phyloP scores from a whole-genome alignment of 805 yeast genomes.

The Blastobotrys robertii region DNA sequence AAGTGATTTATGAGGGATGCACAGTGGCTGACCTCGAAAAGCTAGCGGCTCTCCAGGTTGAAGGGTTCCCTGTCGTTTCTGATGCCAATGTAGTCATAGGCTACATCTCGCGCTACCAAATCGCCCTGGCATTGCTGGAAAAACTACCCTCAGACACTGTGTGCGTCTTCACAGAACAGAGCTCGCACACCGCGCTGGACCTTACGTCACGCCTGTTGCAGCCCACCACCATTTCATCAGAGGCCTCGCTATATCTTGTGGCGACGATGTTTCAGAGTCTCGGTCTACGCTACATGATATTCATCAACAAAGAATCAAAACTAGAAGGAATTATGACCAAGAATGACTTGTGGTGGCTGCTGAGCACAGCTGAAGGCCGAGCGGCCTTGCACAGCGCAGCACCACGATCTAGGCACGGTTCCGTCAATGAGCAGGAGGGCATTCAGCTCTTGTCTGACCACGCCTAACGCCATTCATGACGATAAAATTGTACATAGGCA shows the following conservation, averaged over 20 bases:
- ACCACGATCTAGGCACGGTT: too few relatives aligned
- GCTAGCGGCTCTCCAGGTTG: slow-evolving; percentile 12
- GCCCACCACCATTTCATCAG: slow-evolving; percentile 25
- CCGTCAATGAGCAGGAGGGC: too few relatives aligned
- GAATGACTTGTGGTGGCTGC: slow-evolving; percentile 21
- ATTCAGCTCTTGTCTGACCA: too few relatives aligned
- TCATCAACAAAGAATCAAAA: slow-evolving; percentile 19
- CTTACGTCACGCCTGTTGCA: slow-evolving; percentile 15
- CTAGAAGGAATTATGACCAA: slow-evolving; percentile 32
- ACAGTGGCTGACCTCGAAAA: slow-evolving; percentile 24
- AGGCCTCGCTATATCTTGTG: slow-evolving; percentile 28
- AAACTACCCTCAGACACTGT: too few relatives aligned
- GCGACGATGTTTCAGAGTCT: slow-evolving; percentile 32
- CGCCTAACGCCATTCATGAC: too few relatives aligned
- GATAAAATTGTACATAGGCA: too few relatives aligned
- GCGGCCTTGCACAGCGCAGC: too few relatives aligned
- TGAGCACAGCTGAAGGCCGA: background rate
- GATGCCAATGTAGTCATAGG: slow-evolving; percentile 4
- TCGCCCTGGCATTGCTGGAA: too few relatives aligned
- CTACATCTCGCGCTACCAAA: too few relatives aligned
- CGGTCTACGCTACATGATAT: slow-evolving; percentile 29
- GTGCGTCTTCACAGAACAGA: too few relatives aligned
- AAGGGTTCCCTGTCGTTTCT: slow-evolving; percentile 4
- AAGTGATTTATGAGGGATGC: slow-evolving; percentile 26
- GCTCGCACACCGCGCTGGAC: too few relatives aligned